Evolutionary conservation across 1,284 basidiomycete species (phyloP).

Genomic region (Cutaneotrichosporon daszewskae): DNA sequence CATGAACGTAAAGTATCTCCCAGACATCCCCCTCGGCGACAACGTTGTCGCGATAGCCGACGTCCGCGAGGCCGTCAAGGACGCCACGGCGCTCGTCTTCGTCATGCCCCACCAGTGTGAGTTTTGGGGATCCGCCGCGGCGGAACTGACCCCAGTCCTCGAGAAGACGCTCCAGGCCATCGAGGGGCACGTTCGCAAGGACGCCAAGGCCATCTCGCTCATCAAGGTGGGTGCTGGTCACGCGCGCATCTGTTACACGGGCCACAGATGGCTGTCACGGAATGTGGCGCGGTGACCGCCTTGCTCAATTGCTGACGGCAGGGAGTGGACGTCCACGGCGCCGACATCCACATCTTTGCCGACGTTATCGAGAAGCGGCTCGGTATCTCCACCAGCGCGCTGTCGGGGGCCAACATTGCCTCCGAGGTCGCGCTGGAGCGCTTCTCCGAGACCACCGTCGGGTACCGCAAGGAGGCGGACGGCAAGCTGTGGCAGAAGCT

Average conservation of each 20-base stretch:
- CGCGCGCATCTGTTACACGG: too few species aligned
- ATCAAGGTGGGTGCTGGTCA: constrained; percentile 45
- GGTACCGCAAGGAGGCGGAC: constrained; percentile 49
- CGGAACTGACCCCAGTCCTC: constrained; percentile 33
- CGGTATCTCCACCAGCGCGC: constrained; percentile 52
- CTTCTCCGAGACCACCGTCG: constrained; percentile 57
- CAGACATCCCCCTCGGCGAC: constrained; percentile 51
- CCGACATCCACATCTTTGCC: constrained; percentile 55
- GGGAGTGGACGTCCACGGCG: constrained; percentile 52
- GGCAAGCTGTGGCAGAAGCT: constrained; percentile 51
- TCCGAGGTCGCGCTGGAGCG: constrained; percentile 53
- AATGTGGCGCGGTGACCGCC: too few species aligned
- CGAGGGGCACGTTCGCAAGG: constrained; percentile 46
- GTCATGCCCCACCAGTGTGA: constrained; percentile 55
- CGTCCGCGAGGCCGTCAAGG: constrained; percentile 51
- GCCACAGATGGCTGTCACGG: too few species aligned
- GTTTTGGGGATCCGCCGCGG: constrained; percentile 23
- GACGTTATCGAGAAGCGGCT: constrained; percentile 56
- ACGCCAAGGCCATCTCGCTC: constrained; percentile 50
- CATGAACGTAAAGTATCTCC: constrained; percentile 50
- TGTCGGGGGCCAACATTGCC: constrained; percentile 59
- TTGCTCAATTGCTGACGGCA: neutral
- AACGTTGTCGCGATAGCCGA: constrained; percentile 54
- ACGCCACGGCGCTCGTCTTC: constrained; percentile 54
- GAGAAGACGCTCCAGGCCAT: constrained; percentile 45